These are phyloP conservation scores for Anacardium occidentale DNA, from an alignment of 345 rosid species.

Conservation along the genomic window DNA sequence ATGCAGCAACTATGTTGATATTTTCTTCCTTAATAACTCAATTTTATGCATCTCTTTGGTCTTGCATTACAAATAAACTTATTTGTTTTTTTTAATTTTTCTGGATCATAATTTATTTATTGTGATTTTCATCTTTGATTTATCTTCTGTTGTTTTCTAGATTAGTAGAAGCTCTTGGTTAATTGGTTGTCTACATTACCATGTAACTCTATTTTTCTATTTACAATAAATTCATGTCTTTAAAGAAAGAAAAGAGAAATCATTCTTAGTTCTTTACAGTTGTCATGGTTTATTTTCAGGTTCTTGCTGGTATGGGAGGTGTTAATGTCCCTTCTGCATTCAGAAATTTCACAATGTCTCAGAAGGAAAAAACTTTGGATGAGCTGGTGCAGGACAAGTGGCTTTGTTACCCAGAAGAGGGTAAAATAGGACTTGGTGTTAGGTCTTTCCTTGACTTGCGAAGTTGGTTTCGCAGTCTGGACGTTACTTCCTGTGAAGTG, in stretches of 20 bases:
- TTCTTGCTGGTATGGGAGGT: constrained; percentile 36
- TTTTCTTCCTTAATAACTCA: not conserved
- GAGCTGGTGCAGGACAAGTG: constrained; percentile 75
- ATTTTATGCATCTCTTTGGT: not conserved
- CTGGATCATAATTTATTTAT: not conserved
- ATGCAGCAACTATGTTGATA: not conserved
- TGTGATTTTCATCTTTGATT: not conserved
- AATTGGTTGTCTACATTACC: not conserved
- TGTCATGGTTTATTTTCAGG: constrained; percentile 34
- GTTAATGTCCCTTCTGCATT: constrained; percentile 60
- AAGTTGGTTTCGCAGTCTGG: constrained; percentile 70
- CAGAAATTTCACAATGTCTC: constrained; percentile 74
- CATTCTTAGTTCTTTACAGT: constrained; percentile 3
- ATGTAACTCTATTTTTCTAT: not conserved
- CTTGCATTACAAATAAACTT: not conserved
- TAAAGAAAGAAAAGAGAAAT: not conserved
- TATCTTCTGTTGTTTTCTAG: not conserved
- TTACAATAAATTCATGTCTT: not conserved
- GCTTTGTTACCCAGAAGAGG: constrained; percentile 60
- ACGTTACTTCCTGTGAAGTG: constrained; percentile 74
- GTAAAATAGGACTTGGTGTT: constrained; percentile 71
- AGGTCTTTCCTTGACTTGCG: constrained; percentile 85
- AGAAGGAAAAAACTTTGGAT: constrained; percentile 75
- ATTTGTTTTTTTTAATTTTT: not conserved
- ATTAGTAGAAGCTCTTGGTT: not conserved